Base-by-base conservation (phyloP, 345 rosid species). In the Salix arbutifolia region DNA sequence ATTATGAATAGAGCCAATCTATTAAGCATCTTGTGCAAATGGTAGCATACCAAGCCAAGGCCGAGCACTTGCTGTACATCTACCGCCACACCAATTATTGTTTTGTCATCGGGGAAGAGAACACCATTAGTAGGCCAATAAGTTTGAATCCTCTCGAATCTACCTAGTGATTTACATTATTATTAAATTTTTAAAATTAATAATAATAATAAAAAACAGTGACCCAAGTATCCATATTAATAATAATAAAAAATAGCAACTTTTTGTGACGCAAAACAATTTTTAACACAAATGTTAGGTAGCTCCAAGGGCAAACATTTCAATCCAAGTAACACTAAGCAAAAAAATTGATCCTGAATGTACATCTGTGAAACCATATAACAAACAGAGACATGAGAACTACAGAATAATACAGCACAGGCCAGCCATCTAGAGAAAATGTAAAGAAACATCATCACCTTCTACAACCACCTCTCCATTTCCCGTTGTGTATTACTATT, bases 401-500 rank as follows among this genome's bases (percentile, higher is more conserved):
- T 67, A 67, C 66, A 75, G 16, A 62, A 75, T 74, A 44, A 40
- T 44, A 19, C 28, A 65, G 37, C 25, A 60, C 48, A 19, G 26
- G 37, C 66, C 72, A 53, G 73, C 84, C 78, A 76, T 3, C 65
- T 25, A 56, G 40, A 66, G 65, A 65, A 69, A 60, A 74, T 33
- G 19, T 35, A 75, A 77, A 69, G 35, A 80, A 58, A 76, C 30
- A 67, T 46, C 70, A 21, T 67, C 61, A 4, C 17, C 17, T 52
- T 52, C n/a, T 37, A 44, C 77, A 68, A 84, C 26, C n/a, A 78
- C 33, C 72, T 48, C 67, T 50, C 48, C 8, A 46, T 72, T 46
- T 16, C 53, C 67, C 61, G n/a, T 50, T 37, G 5, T 31, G 42
- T 37, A 60, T 38, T 58, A 60, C 38, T 53, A 50, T 7, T 58